Evolutionary conservation across 2,329 filamentous ascomycete species (phyloP).

Genomic region (Phyllosticta citribraziliensis): DNA sequence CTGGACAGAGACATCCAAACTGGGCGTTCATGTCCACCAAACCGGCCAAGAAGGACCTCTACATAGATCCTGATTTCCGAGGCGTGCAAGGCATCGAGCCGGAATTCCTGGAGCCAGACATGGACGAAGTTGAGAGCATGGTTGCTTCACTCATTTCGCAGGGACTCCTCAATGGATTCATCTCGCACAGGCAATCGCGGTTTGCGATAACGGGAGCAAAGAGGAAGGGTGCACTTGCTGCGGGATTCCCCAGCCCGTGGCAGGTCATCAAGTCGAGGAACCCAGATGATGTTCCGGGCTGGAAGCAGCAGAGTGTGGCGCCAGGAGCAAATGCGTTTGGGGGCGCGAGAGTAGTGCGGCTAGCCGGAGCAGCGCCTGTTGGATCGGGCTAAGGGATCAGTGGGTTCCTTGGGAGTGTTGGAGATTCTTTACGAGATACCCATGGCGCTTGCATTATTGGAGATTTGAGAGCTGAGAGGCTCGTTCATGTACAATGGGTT

Average conservation of each 20-base stretch:
- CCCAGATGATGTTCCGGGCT: slow-evolving; percentile 58
- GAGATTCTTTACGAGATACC: not conserved
- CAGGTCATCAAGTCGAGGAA: slow-evolving; percentile 51
- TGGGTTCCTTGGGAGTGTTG: not conserved
- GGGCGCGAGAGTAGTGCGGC: slow-evolving; percentile 48
- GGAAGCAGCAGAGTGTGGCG: slow-evolving; percentile 45
- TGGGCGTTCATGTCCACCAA: slow-evolving; percentile 40
- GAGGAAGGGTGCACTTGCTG: slow-evolving; percentile 44
- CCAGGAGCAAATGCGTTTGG: slow-evolving; percentile 18
- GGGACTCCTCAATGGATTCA: slow-evolving; percentile 72
- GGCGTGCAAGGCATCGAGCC: slow-evolving; percentile 22
- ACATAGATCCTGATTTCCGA: slow-evolving; percentile 38
- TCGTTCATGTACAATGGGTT: no score
- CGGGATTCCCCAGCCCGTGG: slow-evolving; percentile 69
- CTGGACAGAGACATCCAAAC: slow-evolving; percentile 31
- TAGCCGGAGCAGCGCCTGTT: slow-evolving; percentile 44
- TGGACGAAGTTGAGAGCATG: slow-evolving; percentile 64
- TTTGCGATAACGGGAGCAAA: slow-evolving; percentile 77
- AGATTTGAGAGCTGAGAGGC: not conserved
- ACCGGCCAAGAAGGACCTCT: slow-evolving; percentile 33
- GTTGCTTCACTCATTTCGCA: slow-evolving; percentile 70
- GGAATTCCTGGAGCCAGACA: slow-evolving; percentile 31
- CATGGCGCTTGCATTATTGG: not conserved
- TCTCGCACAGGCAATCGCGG: slow-evolving; percentile 64
- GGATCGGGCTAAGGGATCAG: slow-evolving; percentile 7